Evolutionary conservation across 345 rosid species (phyloP).

Genomic region (Kernera saxatilis): DNA sequence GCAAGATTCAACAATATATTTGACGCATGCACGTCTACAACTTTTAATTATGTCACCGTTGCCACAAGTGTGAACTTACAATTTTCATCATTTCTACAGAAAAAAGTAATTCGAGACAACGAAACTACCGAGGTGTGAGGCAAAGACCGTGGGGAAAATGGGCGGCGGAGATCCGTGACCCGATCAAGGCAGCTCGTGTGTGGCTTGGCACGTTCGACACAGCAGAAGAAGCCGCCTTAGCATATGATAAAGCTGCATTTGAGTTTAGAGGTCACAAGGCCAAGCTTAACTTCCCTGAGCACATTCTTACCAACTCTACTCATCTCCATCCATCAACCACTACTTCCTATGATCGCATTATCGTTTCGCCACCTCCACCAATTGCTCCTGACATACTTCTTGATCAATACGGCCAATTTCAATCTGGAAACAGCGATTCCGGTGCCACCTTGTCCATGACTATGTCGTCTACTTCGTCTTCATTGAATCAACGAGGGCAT

Average conservation of each 20-base stretch:
- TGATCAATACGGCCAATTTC: constrained; percentile 24
- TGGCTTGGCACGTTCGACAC: constrained; percentile 34
- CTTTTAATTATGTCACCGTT: background rate
- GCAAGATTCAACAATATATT: background rate
- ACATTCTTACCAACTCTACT: constrained; percentile 9
- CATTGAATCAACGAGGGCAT: background rate
- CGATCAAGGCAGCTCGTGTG: constrained; percentile 30
- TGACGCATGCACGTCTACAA: constrained; percentile 3
- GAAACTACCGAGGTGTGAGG: constrained; percentile 33
- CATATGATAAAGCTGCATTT: constrained; percentile 32
- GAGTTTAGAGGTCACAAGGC: constrained; percentile 33
- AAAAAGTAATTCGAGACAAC: constrained; percentile 1
- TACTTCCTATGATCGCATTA: background rate
- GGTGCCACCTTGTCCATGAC: background rate
- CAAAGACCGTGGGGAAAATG: constrained; percentile 36
- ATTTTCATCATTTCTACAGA: background rate
- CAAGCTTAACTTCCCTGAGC: constrained; percentile 33
- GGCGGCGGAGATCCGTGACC: constrained; percentile 33
- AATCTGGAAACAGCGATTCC: background rate
- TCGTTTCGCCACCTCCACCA: background rate
- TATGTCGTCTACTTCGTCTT: constrained; percentile 19
- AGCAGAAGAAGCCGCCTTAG: constrained; percentile 32
- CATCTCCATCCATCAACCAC: background rate
- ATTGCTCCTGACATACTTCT: constrained; percentile 26
- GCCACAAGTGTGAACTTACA: background rate